phyloP scores from a whole-genome alignment of 345 rosid genomes.

The Anacardium occidentale region DNA sequence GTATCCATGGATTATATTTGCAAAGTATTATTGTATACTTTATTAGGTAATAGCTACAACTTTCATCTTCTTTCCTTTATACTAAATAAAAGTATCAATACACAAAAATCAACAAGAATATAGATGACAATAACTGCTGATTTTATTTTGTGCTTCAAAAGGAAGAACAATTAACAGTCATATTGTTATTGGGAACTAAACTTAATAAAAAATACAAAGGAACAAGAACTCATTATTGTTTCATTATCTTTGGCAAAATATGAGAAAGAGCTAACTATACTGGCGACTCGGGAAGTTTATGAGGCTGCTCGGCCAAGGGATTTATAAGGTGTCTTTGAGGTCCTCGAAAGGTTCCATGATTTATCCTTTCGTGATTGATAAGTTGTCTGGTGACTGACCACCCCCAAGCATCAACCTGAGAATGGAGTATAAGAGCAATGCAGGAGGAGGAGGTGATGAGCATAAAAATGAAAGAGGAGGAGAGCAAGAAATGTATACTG shows the following conservation, averaged over 20 bases:
- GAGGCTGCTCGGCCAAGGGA: conserved; percentile 29
- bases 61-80: too few relatives aligned
- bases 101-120: too few relatives aligned
- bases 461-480: conserved; percentile 29
- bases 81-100: too few relatives aligned
- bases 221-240: background rate
- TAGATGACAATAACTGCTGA: too few relatives aligned
- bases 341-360: conserved; percentile 47
- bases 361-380: background rate
- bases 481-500: conserved; percentile 17
- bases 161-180: too few relatives aligned
- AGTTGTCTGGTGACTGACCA: too few relatives aligned
- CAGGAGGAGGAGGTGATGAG: conserved; percentile 8
- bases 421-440: conserved; percentile 1
- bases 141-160: too few relatives aligned
- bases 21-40: too few relatives aligned
- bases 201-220: too few relatives aligned
- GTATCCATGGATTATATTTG: too few relatives aligned
- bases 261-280: conserved; percentile 17
- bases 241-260: background rate
- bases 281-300: conserved; percentile 35
- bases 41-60: too few relatives aligned
- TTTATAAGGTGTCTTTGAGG: conserved; percentile 34
- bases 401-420: conserved; percentile 7
- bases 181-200: background rate